These are phyloP conservation scores for Dioscorea zingiberensis DNA, from an alignment of 106 monocot species.

Conservation along the genomic window DNA sequence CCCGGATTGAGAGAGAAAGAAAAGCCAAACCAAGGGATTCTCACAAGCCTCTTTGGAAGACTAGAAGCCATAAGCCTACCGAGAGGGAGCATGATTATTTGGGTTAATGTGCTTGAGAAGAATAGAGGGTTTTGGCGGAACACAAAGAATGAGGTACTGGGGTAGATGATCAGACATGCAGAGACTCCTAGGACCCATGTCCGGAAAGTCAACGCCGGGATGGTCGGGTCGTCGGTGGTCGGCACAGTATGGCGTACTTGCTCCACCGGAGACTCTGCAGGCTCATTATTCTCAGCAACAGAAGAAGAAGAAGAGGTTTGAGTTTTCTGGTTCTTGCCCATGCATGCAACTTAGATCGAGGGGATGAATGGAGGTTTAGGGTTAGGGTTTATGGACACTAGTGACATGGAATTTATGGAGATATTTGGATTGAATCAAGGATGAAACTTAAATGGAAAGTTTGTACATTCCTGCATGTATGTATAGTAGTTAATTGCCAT, in stretches of 20 bases:
- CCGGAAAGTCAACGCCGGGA: neutral
- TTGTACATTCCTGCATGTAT: no score
- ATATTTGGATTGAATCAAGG: no score
- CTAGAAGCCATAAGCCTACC: constrained; percentile 21
- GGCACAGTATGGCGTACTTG: constrained; percentile 3
- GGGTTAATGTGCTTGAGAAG: neutral
- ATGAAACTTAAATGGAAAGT: no score
- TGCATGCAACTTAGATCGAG: no score
- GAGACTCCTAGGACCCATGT: constrained; percentile 3
- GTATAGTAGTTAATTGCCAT: no score
- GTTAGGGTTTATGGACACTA: no score
- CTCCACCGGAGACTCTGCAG: neutral
- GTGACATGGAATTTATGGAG: no score
- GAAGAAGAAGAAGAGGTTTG: no score
- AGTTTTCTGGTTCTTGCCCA: no score
- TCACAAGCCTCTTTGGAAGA: constrained; percentile 7
- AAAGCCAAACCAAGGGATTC: constrained; percentile 4
- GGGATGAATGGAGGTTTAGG: no score
- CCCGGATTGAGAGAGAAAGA: constrained; percentile 19
- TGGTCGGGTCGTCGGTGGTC: neutral
- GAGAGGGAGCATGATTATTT: constrained; percentile 7
- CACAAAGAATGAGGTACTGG: no score
- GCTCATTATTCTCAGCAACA: neutral
- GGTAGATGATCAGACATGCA: neutral
- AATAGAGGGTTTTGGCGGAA: no score